These are phyloP conservation scores for Dipodascopsis uninucleata DNA, from an alignment of 805 yeast genomes.

Conservation along the genomic window DNA sequence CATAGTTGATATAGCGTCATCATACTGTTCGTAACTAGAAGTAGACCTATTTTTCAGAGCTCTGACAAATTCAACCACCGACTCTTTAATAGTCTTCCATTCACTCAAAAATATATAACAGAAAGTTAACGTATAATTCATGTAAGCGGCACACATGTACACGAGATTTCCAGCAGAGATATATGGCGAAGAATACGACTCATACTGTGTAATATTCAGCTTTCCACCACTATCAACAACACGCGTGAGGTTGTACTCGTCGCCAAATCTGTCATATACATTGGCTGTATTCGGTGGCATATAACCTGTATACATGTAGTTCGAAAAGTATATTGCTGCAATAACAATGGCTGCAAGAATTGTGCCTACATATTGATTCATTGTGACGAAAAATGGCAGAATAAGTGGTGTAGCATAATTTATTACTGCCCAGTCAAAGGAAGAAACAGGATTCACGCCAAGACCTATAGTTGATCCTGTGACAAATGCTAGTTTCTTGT, in stretches of 20 bases:
- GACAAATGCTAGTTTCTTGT: slow-evolving; percentile 49
- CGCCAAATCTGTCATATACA: slow-evolving; percentile 43
- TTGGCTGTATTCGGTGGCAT: slow-evolving; percentile 47
- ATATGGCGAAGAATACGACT: background rate
- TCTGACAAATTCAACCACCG: slow-evolving; percentile 51
- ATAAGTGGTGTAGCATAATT: slow-evolving; percentile 33
- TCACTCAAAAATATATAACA: slow-evolving; percentile 62
- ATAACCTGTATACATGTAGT: slow-evolving; percentile 48
- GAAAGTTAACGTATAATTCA: slow-evolving; percentile 56
- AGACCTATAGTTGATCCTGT: slow-evolving; percentile 54
- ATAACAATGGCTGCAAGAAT: slow-evolving; percentile 35
- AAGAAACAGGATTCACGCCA: slow-evolving; percentile 39
- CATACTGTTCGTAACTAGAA: slow-evolving; percentile 59
- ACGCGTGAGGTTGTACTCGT: slow-evolving; percentile 42
- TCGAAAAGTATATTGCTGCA: slow-evolving; percentile 42
- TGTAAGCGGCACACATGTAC: slow-evolving; percentile 35
- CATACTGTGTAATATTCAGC: background rate
- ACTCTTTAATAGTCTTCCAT: slow-evolving; percentile 53
- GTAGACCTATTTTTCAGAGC: slow-evolving; percentile 45
- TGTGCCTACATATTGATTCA: slow-evolving; percentile 37
- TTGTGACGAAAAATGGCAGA: slow-evolving; percentile 42
- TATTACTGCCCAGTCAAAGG: slow-evolving; percentile 45
- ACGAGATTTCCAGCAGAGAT: slow-evolving; percentile 47
- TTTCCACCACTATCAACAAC: slow-evolving; percentile 41
- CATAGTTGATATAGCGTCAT: slow-evolving; percentile 30